Conservation (phyloP, 257 asterid genomes). For the Marsdenia floribunda region DNA sequence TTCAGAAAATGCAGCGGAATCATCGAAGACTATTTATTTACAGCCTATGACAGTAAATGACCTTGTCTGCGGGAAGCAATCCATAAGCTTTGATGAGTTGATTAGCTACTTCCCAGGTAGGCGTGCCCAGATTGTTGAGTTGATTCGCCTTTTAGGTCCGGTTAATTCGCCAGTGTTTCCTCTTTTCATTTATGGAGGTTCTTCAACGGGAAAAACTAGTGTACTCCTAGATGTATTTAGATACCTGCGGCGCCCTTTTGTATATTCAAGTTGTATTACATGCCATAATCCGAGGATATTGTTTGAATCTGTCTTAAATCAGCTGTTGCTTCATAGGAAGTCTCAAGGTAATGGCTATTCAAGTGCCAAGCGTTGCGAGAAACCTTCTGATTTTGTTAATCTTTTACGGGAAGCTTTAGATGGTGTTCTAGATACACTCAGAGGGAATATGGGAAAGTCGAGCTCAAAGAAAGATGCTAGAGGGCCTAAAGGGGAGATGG, state of each 20-base stretch:
- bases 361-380: constrained; percentile 76
- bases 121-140: constrained; percentile 51
- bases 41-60: constrained; percentile 35
- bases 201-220: constrained; percentile 87
- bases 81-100: constrained; percentile 52
- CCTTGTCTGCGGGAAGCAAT: constrained; percentile 40
- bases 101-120: constrained; percentile 62
- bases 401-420: constrained; percentile 64
- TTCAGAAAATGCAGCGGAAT: constrained; percentile 33
- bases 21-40: constrained; percentile 22
- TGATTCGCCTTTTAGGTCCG: constrained; percentile 69
- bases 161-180: constrained; percentile 72
- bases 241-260: constrained; percentile 68
- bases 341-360: constrained; percentile 54
- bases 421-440: constrained; percentile 39
- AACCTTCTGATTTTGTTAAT: constrained; percentile 82
- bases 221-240: constrained; percentile 50
- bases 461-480: constrained; percentile 43
- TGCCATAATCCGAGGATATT: constrained; percentile 73
- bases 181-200: constrained; percentile 69
- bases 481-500: constrained; percentile 56
- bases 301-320: constrained; percentile 85
- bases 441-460: constrained; percentile 39
- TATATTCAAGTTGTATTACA: constrained; percentile 64
- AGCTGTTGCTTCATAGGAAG: constrained; percentile 75